Percentiles rank a stretch among this genome's conserved stretches.
Evolutionary conservation across 73 alveolate genomes (phyloP).

Genomic region (Paramecium sexaurelia): DNA sequence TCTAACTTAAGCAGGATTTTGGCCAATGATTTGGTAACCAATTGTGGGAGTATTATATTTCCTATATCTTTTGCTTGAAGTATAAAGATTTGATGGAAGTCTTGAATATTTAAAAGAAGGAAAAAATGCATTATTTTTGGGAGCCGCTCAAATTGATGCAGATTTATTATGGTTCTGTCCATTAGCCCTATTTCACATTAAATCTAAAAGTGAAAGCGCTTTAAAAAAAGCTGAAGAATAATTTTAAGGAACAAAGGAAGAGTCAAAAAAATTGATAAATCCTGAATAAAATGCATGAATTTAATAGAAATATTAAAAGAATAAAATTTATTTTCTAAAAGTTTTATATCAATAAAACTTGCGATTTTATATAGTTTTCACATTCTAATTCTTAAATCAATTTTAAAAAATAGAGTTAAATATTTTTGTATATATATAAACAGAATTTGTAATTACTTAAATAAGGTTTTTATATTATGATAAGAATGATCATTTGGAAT

Average conservation of each 20-base stretch:
- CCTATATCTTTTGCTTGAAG: background rate
- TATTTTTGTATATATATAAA: no score
- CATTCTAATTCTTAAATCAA: no score
- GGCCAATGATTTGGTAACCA: conserved; percentile 39
- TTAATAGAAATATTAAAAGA: background rate
- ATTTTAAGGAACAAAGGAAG: background rate
- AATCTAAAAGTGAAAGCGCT: background rate
- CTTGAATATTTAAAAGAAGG: conserved; percentile 42
- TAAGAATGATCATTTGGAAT: no score
- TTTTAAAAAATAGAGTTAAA: no score
- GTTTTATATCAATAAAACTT: background rate
- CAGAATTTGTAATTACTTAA: no score
- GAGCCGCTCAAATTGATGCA: conserved; percentile 52
- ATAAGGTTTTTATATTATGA: no score
- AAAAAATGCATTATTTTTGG: conserved; percentile 40
- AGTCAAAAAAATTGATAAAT: background rate
- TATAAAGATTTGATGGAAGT: background rate
- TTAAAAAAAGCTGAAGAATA: background rate
- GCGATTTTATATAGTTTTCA: no score
- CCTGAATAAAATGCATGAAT: conserved; percentile 3
- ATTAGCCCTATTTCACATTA: background rate
- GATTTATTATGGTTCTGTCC: conserved; percentile 37
- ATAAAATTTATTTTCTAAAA: background rate
- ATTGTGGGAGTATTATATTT: background rate
- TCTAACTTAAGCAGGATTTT: conserved; percentile 21